phyloP scores from a whole-genome alignment of 1,284 basidiomycete species.

The Microstroma glucosiphilum region DNA sequence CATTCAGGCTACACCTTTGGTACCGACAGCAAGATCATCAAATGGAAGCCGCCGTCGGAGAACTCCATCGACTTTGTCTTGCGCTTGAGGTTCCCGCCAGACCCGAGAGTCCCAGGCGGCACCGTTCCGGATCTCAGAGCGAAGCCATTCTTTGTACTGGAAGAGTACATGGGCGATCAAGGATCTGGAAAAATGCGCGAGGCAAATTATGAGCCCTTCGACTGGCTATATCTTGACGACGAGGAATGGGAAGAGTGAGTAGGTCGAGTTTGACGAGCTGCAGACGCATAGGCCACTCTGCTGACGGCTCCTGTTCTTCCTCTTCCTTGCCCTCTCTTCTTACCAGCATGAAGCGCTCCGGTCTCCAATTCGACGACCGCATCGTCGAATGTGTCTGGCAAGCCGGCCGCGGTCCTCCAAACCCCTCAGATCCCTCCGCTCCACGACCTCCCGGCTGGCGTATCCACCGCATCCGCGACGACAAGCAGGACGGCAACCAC shows the following conservation, averaged over 20 bases:
- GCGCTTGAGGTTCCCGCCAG: constrained; percentile 79
- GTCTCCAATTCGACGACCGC: constrained; percentile 84
- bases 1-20: constrained; percentile 78
- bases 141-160: constrained; percentile 78
- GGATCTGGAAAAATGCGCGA: constrained; percentile 29
- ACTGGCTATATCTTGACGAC: constrained; percentile 77
- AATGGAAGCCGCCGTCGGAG: constrained; percentile 98
- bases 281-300: no score
- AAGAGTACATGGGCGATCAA: constrained; percentile 63
- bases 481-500: constrained; percentile 48
- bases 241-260: constrained; percentile 77
- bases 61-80: constrained; percentile 98
- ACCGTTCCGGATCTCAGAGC: constrained; percentile 66
- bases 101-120: constrained; percentile 39
- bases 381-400: constrained; percentile 94
- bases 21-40: constrained; percentile 79
- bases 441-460: constrained; percentile 32
- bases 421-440: constrained; percentile 60
- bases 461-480: constrained; percentile 44
- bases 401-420: constrained; percentile 60
- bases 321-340: no score
- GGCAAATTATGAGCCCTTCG: constrained; percentile 71
- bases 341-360: constrained; percentile 63
- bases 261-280: no score
- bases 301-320: no score